These are phyloP conservation scores for Suillus placidus DNA, from an alignment of 768 basidiomycete genomes.

Conservation along the genomic window DNA sequence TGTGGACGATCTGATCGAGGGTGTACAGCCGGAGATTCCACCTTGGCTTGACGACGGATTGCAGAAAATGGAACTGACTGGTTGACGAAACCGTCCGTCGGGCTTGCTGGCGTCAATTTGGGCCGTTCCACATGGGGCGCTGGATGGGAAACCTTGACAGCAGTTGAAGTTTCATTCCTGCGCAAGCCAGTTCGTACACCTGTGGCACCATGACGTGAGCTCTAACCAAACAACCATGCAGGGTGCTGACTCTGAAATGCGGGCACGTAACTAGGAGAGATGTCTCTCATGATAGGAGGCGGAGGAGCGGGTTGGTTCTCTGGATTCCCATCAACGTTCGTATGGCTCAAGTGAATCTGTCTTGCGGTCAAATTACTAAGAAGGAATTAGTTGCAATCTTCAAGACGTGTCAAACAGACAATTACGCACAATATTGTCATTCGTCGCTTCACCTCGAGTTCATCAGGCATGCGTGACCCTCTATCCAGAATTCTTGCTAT, in stretches of 20 bases:
- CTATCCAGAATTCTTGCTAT: slow-evolving; percentile 59
- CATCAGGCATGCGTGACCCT: slow-evolving; percentile 37
- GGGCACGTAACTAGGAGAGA: slow-evolving; percentile 1
- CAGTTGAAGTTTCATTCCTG: not conserved
- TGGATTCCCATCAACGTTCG: not conserved
- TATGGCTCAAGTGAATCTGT: not conserved
- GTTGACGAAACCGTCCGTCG: not conserved
- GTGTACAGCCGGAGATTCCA: not conserved
- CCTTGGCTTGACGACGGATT: not conserved
- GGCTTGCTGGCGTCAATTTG: not conserved
- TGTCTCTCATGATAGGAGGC: not conserved
- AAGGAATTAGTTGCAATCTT: not conserved
- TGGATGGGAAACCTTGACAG: not conserved
- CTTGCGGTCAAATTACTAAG: slow-evolving; percentile 3
- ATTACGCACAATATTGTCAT: slow-evolving; percentile 49
- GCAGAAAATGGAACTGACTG: not conserved
- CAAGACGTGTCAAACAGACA: not conserved
- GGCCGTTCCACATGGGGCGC: not conserved
- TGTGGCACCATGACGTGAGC: not conserved
- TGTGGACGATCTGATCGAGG: slow-evolving; percentile 6
- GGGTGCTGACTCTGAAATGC: slow-evolving; percentile 10
- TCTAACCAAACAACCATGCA: not conserved
- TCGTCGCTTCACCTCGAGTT: slow-evolving; percentile 43
- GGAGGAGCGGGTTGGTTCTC: not conserved
- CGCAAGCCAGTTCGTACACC: not conserved